These are phyloP conservation scores for Westerdykella sp. DNA, from an alignment of 2,329 filamentous ascomycete species.

Conservation along the genomic window DNA sequence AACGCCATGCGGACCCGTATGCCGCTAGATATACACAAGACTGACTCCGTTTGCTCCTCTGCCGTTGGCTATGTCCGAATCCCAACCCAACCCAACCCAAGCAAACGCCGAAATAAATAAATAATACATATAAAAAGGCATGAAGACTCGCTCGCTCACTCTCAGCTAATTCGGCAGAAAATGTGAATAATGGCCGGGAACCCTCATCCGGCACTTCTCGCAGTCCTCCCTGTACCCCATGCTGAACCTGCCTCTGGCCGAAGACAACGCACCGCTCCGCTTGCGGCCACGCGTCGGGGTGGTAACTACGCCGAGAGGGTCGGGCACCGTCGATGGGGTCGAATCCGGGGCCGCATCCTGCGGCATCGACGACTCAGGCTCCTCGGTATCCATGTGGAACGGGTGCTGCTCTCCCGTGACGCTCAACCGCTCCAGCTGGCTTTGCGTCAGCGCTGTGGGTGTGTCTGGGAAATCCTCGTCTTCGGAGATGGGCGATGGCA, in stretches of 20 bases:
- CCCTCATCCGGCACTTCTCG: slow-evolving; percentile 42
- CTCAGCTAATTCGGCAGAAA: slow-evolving; percentile 27
- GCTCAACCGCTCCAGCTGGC: slow-evolving; percentile 35
- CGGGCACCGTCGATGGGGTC: background rate
- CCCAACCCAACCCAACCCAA: background rate
- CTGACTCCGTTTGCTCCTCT: background rate
- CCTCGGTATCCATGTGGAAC: slow-evolving; percentile 27
- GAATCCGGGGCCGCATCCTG: slow-evolving; percentile 2
- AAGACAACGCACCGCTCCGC: slow-evolving; percentile 33
- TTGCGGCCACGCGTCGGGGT: slow-evolving; percentile 30
- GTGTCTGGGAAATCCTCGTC: slow-evolving; percentile 35
- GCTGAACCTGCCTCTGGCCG: slow-evolving; percentile 37
- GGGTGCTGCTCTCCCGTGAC: slow-evolving; percentile 21
- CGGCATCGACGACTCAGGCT: slow-evolving; percentile 1
- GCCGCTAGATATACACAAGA: background rate
- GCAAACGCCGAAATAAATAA: background rate
- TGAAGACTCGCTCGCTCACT: background rate
- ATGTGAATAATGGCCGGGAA: slow-evolving; percentile 48
- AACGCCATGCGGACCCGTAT: background rate
- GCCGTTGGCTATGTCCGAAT: background rate
- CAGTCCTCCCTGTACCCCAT: slow-evolving; percentile 48
- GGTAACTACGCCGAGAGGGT: slow-evolving; percentile 10
- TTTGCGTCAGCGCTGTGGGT: slow-evolving; percentile 32
- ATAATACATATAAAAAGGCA: background rate
- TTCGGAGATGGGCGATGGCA: slow-evolving; percentile 39